These are phyloP conservation scores for Cutaneotrichosporon dermatis DNA, from an alignment of 1,284 basidiomycete species.

Conservation along the genomic window DNA sequence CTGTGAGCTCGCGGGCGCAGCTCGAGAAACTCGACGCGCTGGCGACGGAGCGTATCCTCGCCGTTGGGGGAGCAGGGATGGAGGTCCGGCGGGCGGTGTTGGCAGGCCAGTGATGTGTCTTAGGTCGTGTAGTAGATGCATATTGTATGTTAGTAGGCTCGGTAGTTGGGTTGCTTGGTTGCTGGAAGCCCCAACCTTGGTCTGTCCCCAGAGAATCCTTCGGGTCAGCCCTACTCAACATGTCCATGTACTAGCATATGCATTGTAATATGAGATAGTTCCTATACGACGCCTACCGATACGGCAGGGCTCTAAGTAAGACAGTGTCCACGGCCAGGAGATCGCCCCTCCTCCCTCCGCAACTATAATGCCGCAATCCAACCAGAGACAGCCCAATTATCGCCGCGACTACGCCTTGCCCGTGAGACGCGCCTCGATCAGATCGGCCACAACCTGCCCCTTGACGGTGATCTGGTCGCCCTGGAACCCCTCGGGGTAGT, in stretches of 20 bases:
- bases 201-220: too few species aligned
- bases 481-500: slow-evolving; percentile 68
- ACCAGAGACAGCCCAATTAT: too few species aligned
- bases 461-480: slow-evolving; percentile 63
- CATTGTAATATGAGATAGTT: not conserved
- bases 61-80: slow-evolving; percentile 28
- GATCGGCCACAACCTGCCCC: slow-evolving; percentile 78
- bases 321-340: too few species aligned
- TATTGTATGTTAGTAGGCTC: not conserved
- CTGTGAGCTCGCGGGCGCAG: slow-evolving; percentile 53
- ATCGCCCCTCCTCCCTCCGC: not conserved
- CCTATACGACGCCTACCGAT: too few species aligned
- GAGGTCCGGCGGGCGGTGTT: slow-evolving; percentile 8
- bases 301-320: too few species aligned
- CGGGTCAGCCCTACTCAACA: too few species aligned
- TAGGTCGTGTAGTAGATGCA: not conserved
- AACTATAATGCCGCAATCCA: too few species aligned
- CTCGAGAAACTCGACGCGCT: slow-evolving; percentile 62
- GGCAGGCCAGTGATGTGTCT: not conserved
- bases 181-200: too few species aligned
- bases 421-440: slow-evolving; percentile 81
- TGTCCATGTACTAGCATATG: not conserved
- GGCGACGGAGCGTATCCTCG: slow-evolving; percentile 62
- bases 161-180: not conserved
- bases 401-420: slow-evolving; percentile 63